Conservation (phyloP, 148 eudicot species). For the Rhododendron williamsianum region DNA sequence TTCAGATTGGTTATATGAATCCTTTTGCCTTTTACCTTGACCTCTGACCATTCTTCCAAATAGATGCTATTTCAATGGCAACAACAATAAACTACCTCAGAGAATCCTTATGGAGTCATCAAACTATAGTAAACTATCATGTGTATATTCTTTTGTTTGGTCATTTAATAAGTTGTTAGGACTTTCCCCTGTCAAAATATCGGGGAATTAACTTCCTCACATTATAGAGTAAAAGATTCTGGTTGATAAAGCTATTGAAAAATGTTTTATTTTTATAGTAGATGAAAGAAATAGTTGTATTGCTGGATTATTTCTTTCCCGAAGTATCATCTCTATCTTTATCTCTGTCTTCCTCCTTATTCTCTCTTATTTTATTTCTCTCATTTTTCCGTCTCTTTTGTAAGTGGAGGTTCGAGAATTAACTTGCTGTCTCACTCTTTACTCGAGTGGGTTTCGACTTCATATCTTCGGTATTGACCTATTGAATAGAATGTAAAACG, state of each 20-base stretch:
- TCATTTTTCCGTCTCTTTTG: neutral
- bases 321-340: neutral
- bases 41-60: neutral
- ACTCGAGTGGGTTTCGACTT: neutral
- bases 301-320: neutral
- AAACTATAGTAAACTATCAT: neutral
- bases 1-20: neutral
- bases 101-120: conserved; percentile 1
- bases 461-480: neutral
- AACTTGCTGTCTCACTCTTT: neutral
- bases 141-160: neutral
- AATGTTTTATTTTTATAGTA: neutral
- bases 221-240: neutral
- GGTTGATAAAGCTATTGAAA: neutral
- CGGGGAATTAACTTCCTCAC: neutral
- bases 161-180: neutral
- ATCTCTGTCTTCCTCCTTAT: neutral
- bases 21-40: neutral
- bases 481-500: neutral
- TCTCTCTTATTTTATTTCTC: neutral
- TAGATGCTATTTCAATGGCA: neutral
- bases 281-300: neutral
- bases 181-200: neutral
- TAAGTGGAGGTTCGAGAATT: neutral
- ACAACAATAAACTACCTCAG: neutral